Evolutionary conservation across 805 yeast genomes (phyloP), one percentile per base, ranked within the genome.

Genomic region (Candida oleophila): DNA sequence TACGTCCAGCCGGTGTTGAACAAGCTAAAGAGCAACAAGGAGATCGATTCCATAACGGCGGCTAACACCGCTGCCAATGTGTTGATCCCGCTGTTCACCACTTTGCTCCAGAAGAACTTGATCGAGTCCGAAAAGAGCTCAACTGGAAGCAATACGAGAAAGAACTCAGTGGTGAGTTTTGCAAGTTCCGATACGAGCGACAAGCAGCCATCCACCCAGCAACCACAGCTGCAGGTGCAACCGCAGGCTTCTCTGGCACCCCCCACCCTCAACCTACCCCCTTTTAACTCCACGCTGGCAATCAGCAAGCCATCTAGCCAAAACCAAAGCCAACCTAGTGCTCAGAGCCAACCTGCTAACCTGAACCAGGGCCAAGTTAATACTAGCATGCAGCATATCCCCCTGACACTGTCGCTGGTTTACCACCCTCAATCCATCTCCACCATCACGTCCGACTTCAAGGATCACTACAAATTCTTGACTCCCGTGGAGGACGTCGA

Each of bases 111-210:
- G 49, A 72, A 68, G 43, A 67, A 60, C 41, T 55, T 65, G 28
- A 53, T 53, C 15, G 76, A 69, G n/a, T 53, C 62, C 2, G 70
- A 64, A 18, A 61, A 60, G 42, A 61, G 56, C 33, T 55, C 65
- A 18, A 64, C 71, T 2, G 48, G 64, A n/a, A 62, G 60, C 47
- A 65, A 69, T 37, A 58, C 69, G 4, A 60, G 82, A 47, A 74
- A 77, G 54, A 74, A 74, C 56, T 73, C 81, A 16, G 73, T 70
- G 36, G 78, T 74, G 22, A 71, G 80, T 59, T 75, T 77, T 62
- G 78, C 78, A 8, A 65, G 74, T 52, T 69, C 77, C 4, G 76
- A 71, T 32, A 58, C 69, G 4, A 61, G 34, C 15, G 42, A 39
- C 33, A 39, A 39, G 68, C 41, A 46, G 54, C 3, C 53, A 3